phyloP scores from a whole-genome alignment of 2,329 filamentous ascomycete genomes.

The Sclerotiophoma versabilis region DNA sequence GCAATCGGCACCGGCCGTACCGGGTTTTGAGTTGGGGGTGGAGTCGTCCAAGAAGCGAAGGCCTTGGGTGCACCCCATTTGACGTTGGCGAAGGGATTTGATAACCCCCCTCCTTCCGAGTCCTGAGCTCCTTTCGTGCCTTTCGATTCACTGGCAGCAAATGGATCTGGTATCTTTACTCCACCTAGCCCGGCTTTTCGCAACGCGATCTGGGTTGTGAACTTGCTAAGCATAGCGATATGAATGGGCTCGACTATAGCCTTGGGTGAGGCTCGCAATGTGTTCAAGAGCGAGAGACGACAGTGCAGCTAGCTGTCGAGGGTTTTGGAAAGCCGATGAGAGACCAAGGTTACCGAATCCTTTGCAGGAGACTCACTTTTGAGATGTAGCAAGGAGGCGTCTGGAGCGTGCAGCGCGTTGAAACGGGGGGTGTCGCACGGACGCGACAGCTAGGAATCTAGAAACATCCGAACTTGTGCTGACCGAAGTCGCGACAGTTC shows the following conservation, averaged over 20 bases:
- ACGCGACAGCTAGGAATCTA: conserved; percentile 10
- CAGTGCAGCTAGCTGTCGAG: background rate
- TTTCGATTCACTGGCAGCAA: conserved; percentile 33
- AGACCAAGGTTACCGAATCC: background rate
- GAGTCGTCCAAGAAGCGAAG: conserved; percentile 43
- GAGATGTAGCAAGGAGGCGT: conserved; percentile 16
- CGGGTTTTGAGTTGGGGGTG: conserved; percentile 34
- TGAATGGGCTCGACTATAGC: conserved; percentile 2
- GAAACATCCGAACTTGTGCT: conserved; percentile 5
- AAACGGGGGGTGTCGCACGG: conserved; percentile 22
- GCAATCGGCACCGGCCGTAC: conserved; percentile 38
- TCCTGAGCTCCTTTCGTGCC: conserved; percentile 35
- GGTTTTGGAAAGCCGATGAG: conserved; percentile 1
- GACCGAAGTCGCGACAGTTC: conserved; percentile 1
- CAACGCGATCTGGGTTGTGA: conserved; percentile 66
- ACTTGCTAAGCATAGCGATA: conserved; percentile 60
- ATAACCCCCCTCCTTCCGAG: conserved; percentile 27
- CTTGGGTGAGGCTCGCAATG: background rate
- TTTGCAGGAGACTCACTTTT: conserved; percentile 4
- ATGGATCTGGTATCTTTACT: conserved; percentile 53
- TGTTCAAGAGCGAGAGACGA: background rate
- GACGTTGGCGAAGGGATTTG: conserved; percentile 48
- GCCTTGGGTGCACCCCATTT: conserved; percentile 45
- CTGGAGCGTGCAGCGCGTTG: conserved; percentile 12
- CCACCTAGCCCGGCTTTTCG: conserved; percentile 63